Evolutionary conservation across 768 basidiomycete genomes (phyloP), one percentile per base, ranked within the genome.

Genomic region (Mycena haematopus): DNA sequence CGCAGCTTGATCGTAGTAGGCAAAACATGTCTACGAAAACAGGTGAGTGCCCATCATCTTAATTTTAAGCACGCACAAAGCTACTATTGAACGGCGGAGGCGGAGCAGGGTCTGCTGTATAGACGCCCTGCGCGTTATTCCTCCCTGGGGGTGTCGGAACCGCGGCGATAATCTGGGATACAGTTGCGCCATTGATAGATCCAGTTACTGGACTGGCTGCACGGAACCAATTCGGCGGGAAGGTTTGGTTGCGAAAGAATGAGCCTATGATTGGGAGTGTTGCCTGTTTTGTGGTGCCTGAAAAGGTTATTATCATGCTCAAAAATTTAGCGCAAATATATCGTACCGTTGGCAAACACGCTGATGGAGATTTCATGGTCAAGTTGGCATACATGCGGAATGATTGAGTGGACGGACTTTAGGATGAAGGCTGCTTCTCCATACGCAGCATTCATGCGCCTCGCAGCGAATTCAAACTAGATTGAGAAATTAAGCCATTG

Each of bases 51-150:
- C 27, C 17, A 31, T 25, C 25, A 11, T n/a, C 27, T 31, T 29
- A 11, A 58, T 25, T 8, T 36, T 3, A 22, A 7, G 22, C 17
- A 6, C 65, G n/a, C 29, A 66, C 65, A 31, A 56, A 36, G n/a
- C 65, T 66, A 50, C 57, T 62, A 49, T 66, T 66, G 27, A 58
- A 66, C 14, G 65, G 61, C 25, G 62, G 42, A 22, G 62, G 65
- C 21, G 65, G 61, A 29, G 47, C 29, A 3, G 65, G 65, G 45
- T 66, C 65, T 11, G 62, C 52, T 17, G 60, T 57, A 46, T 50
- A 66, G 4, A 66, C 62, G 3, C 65, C 61, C 22, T 66, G 56
- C 17, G 56, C 65, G 53, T 66, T 56, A 17, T 66, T 66, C 21
- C 65, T 9, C 1, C 65, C 65, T 4, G 65, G 62, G 2, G 47